A percentile compares a stretch with the other conserved stretches of the same genome.
phyloP scores from a whole-genome alignment of 352 stramenopile species.

The Phytophthora idaei region DNA sequence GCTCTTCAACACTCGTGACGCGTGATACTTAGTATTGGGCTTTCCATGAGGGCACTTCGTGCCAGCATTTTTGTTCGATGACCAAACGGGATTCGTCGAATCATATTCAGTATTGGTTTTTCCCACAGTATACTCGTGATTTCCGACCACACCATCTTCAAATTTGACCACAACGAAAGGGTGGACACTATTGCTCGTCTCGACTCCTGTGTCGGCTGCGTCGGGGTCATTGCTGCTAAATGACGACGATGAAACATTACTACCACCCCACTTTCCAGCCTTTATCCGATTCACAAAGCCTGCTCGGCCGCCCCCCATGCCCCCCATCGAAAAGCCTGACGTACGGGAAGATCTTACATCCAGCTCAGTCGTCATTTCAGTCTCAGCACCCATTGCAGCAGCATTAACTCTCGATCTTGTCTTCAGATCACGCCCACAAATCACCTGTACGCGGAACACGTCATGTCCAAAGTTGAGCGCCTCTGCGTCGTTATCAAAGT shows the following conservation, averaged over 20 bases:
- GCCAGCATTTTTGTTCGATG: slow-evolving; percentile 59
- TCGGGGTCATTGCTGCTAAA: slow-evolving; percentile 37
- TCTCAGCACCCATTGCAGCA: slow-evolving; percentile 6
- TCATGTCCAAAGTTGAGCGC: slow-evolving; percentile 82
- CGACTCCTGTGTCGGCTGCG: slow-evolving; percentile 18
- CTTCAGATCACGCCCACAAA: slow-evolving; percentile 62
- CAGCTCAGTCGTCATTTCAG: slow-evolving; percentile 30
- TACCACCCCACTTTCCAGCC: slow-evolving; percentile 59
- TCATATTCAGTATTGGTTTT: slow-evolving; percentile 91
- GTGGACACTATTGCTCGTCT: slow-evolving; percentile 41
- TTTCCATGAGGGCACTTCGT: slow-evolving; percentile 73
- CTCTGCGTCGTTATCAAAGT: slow-evolving; percentile 82
- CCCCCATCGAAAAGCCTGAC: slow-evolving; percentile 61
- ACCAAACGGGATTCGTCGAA: slow-evolving; percentile 67
- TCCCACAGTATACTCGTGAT: slow-evolving; percentile 66
- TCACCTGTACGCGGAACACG: slow-evolving; percentile 75
- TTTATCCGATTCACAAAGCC: slow-evolving; percentile 79
- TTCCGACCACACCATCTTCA: slow-evolving; percentile 53
- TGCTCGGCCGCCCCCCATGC: slow-evolving; percentile 41
- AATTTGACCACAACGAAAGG: slow-evolving; percentile 81
- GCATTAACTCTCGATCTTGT: slow-evolving; percentile 15
- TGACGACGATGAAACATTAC: slow-evolving; percentile 23
- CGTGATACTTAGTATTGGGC: slow-evolving; percentile 63
- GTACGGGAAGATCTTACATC: slow-evolving; percentile 32
- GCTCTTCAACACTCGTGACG: slow-evolving; percentile 59